Evolutionary conservation across 2,329 filamentous ascomycete species (phyloP).

Genomic region (Metarhizium guizhouense): DNA sequence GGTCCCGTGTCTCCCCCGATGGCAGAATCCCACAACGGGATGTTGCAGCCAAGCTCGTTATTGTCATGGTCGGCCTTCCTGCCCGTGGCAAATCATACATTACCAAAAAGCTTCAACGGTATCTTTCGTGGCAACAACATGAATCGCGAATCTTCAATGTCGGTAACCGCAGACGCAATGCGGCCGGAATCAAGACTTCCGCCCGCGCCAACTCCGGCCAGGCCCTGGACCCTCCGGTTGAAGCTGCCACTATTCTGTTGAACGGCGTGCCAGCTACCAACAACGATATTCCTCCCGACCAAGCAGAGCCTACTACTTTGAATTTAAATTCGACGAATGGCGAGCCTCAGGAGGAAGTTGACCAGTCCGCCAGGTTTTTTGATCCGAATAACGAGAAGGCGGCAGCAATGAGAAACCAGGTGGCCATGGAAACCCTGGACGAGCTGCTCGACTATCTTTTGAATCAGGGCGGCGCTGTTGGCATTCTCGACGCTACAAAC

Average conservation of each 20-base stretch:
- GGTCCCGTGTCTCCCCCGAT: conserved; percentile 90
- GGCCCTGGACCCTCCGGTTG: conserved; percentile 35
- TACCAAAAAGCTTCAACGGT: conserved; percentile 93
- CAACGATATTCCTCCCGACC: conserved; percentile 15
- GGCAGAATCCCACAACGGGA: conserved; percentile 89
- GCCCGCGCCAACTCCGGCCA: conserved; percentile 22
- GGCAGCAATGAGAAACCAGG: conserved; percentile 76
- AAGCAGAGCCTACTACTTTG: conserved; percentile 28
- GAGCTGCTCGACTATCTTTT: conserved; percentile 88
- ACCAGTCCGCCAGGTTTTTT: conserved; percentile 90
- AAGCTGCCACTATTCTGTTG: conserved; percentile 48
- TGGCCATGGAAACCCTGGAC: conserved; percentile 85
- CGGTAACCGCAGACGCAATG: conserved; percentile 78
- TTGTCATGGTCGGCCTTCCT: conserved; percentile 95
- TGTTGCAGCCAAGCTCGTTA: conserved; percentile 91
- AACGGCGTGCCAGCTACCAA: conserved; percentile 38
- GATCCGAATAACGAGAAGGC: conserved; percentile 81
- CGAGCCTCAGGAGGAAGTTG: conserved; percentile 42
- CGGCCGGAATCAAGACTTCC: conserved; percentile 48
- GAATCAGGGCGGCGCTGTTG: conserved; percentile 72
- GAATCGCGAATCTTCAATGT: conserved; percentile 97
- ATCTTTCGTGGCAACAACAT: conserved; percentile 95
- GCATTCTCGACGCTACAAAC: conserved; percentile 95
- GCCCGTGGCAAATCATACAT: conserved; percentile 97
- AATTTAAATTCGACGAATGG: conserved; percentile 22